Evolutionary conservation across 306 rosid genomes (phyloP).

Genomic region (peach (Prunus persica)): DNA sequence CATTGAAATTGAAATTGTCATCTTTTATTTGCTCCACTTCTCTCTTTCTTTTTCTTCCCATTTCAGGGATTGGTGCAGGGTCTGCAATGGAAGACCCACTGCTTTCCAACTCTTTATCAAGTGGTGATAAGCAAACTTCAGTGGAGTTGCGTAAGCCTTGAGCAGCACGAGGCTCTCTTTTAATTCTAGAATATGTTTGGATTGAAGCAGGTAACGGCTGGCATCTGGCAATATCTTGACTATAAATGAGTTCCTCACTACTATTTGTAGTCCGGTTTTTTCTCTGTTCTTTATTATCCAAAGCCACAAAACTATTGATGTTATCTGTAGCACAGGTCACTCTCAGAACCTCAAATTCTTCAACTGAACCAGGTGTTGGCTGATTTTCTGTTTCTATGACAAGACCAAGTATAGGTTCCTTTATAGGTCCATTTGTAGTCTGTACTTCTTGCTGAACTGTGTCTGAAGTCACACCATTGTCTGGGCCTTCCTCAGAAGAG

Average conservation of each 20-base stretch:
- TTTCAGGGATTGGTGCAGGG: conserved; percentile 29
- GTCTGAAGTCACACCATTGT: conserved; percentile 26
- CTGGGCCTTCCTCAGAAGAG: conserved; percentile 21
- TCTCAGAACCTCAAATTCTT: conserved; percentile 30
- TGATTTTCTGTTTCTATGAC: conserved; percentile 27
- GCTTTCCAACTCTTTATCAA: conserved; percentile 33
- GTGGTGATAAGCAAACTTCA: conserved; percentile 37
- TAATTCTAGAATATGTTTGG: conserved; percentile 38
- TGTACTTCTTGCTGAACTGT: conserved; percentile 30
- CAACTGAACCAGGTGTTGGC: conserved; percentile 18
- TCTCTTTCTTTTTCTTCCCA: conserved; percentile 47
- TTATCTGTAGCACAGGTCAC: conserved; percentile 33
- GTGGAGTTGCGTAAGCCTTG: conserved; percentile 21
- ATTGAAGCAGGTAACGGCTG: conserved; percentile 24
- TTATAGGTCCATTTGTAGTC: conserved; percentile 25
- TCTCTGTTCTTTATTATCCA: conserved; percentile 23
- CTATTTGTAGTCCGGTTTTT: conserved; percentile 18
- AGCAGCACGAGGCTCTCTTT: conserved; percentile 25
- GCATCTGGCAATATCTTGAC: conserved; percentile 20
- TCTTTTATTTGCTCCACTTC: conserved; percentile 41
- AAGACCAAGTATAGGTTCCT: conserved; percentile 25
- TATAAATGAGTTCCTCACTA: conserved; percentile 32
- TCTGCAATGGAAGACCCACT: conserved; percentile 28
- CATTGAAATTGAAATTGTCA: conserved; percentile 25
- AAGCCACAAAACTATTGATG: conserved; percentile 24